Evolutionary conservation across 2,329 filamentous ascomycete genomes (phyloP), one percentile per base, ranked within the genome.

Genomic region (Coniella vitis): DNA sequence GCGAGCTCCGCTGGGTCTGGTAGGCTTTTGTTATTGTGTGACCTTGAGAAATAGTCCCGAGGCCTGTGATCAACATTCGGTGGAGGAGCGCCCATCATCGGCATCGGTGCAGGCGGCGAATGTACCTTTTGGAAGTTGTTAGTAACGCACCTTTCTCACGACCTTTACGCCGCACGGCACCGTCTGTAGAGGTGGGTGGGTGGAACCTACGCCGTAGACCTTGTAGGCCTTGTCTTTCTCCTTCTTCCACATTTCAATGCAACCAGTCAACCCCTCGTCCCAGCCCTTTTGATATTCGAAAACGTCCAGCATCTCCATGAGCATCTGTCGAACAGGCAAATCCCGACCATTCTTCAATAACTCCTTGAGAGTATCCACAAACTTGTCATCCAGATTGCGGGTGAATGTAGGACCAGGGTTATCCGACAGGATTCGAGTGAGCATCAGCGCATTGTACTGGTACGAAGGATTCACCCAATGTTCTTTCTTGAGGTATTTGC

Each of bases 361-460:
- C 37, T 87, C 78, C 68, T 90, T 91, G 14, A 87, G 69, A 1
- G 82, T 82, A 37, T 84, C 76, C 46, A 87, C 80, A 61, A 96
- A 97, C 60, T 88, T 88, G 61, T 83, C 76, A 66, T 96, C 90
- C 37, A 97, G 67, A 64, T 95, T 90, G 57, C 86, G 79, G n/a
- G 91, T 95, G 61, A 98, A 98, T 2, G 83, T 89, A 46, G 78
- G 76, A 25, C 91, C 91, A 0, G 93, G 93, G 64, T 98, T 96
- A 65, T 97, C 90, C 58, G 83, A 77, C 56, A 98, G 73, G 61
- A 98, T 98, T 54, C 91, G 85, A 57, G 94, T 75, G 48, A 98
- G 78, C 93, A 97, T 97, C 61, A 97, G 83, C 55, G 89, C 86
- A 69, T 97, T 96, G 75, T 96, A 97, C 67, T 97, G 91, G 57